Base-by-base conservation (phyloP, 192 early-diverging fungal genomes). In the Coemansia sp. region DNA sequence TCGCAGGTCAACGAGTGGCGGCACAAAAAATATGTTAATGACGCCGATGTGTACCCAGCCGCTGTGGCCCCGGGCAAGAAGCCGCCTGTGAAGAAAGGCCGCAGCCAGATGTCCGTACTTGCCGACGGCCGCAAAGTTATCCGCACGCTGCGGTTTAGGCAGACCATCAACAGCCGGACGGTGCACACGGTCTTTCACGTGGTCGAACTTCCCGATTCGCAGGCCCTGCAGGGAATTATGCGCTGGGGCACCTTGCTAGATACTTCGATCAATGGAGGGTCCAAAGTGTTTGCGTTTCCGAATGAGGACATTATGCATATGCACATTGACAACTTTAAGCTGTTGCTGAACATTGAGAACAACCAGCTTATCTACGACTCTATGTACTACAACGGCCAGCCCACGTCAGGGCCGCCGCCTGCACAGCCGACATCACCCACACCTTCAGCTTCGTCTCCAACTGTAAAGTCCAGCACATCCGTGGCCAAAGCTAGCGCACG, bases 61-160 rank as follows among this genome's bases (percentile, higher is more conserved):
- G 74, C 77, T 1, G 27, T 71, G 19, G 66, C 72, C 10, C 51
- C 54, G 4, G 72, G 72, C 47, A 75, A 75, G 49, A 75, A 75
- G 56, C n/a, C 66, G 1, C 14, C 54, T 27, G 20, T 62, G 11
- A 83, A 79, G 64, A 75, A 71, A 62, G 54, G 39, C 37, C 76
- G 75, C 41, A 65, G 59, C 32, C 81, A 75, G 22, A 64, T 83
- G 56, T 69, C 71, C 1, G 54, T 70, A 22, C 49, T 85, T 26
- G 50, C 84, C 18, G 88, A 87, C 62, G 88, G 87, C 16, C 77
- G 86, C 35, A 84, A 83, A 29, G 85, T 86, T 18, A 70, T 88
- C 14, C 84, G 89, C n/a, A 91, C 88, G 14, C 72, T 91, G 67
- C 88, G 89, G 27, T 91, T 89, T 69, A 84, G 88, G 19, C 82